Conservation (phyloP, 495 filamentous ascomycete species). For the Aspergillus sparsus region DNA sequence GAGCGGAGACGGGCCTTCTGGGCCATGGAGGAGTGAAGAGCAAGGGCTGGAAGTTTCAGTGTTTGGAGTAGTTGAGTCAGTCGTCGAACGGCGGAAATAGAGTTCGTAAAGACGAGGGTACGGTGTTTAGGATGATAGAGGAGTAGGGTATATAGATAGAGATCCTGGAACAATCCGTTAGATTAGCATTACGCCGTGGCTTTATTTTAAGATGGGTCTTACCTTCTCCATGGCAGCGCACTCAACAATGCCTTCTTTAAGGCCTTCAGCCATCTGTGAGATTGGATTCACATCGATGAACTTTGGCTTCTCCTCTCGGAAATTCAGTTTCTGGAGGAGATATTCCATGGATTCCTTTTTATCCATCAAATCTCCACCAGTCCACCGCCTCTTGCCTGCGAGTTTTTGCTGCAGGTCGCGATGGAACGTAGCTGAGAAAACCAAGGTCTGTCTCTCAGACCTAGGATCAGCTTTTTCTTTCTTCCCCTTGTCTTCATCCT, state of each 20-base stretch:
- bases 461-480: constrained; percentile 26
- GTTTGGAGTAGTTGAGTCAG: constrained; percentile 82
- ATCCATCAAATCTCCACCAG: constrained; percentile 59
- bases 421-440: constrained; percentile 97
- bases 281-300: constrained; percentile 90
- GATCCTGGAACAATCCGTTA: constrained; percentile 55
- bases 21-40: constrained; percentile 89
- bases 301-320: constrained; percentile 76
- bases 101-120: constrained; percentile 91
- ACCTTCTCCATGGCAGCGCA: constrained; percentile 92
- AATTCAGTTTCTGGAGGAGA: constrained; percentile 85
- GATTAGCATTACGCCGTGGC: not conserved
- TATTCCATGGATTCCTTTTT: constrained; percentile 87
- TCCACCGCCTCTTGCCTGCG: constrained; percentile 65
- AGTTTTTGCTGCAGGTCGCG: constrained; percentile 87
- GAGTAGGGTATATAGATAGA: constrained; percentile 87
- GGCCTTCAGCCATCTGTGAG: constrained; percentile 78
- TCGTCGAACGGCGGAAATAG: constrained; percentile 87
- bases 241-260: constrained; percentile 89
- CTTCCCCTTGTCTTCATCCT: constrained; percentile 39
- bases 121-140: constrained; percentile 78
- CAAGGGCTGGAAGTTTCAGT: constrained; percentile 72
- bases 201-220: constrained; percentile 6
- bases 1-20: constrained; percentile 96
- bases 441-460: constrained; percentile 74